Evolutionary conservation across 2,329 filamentous ascomycete genomes (phyloP).

Genomic region (Penicillium rolfsii): DNA sequence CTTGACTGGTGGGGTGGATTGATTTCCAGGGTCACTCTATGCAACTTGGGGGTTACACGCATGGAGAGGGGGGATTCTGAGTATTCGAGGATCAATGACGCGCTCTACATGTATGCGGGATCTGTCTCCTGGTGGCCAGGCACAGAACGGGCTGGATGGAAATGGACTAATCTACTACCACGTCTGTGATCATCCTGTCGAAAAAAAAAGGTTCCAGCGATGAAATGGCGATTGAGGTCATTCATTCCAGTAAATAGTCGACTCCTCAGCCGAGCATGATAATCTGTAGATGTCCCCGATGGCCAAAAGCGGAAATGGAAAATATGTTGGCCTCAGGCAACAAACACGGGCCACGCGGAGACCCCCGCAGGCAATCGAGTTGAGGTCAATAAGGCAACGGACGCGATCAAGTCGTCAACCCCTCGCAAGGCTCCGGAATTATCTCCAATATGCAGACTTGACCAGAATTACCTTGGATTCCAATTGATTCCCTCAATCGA

Average conservation of each 20-base stretch:
- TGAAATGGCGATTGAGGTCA: too few species aligned
- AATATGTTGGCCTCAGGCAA: not conserved
- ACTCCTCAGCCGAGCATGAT: too few species aligned
- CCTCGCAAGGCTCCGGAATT: not conserved
- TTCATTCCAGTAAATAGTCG: too few species aligned
- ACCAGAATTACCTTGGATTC: not conserved
- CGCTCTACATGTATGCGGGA: slow-evolving; percentile 17
- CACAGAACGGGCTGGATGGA: not conserved
- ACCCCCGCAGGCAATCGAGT: not conserved
- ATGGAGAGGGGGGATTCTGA: not conserved
- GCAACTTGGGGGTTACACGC: slow-evolving; percentile 23
- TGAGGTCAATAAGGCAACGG: not conserved
- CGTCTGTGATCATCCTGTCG: not conserved
- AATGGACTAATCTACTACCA: not conserved
- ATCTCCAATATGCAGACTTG: not conserved
- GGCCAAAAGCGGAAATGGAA: not conserved
- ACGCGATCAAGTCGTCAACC: not conserved
- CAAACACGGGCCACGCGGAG: not conserved
- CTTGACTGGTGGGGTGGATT: not conserved
- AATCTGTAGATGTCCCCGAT: not conserved
- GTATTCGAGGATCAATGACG: slow-evolving; percentile 24
- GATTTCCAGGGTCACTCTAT: not conserved
- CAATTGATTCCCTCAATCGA: not conserved
- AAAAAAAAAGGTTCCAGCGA: not conserved
- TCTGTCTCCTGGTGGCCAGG: not conserved